Evolutionary conservation across 2,329 filamentous ascomycete genomes (phyloP), one percentile per base, ranked within the genome.

Genomic region (Fusarium sp.): DNA sequence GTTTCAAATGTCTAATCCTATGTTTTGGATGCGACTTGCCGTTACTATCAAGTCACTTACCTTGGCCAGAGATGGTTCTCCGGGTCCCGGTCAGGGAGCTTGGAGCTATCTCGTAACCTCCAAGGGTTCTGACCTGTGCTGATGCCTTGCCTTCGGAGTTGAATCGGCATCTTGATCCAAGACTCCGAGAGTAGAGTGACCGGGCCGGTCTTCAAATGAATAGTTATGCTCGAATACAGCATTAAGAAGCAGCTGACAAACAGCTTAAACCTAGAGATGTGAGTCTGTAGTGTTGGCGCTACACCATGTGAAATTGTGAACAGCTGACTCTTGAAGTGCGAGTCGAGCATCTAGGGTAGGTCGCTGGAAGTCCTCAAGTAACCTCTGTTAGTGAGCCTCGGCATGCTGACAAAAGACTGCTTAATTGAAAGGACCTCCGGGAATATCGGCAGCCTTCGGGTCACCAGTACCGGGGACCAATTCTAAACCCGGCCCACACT

Each of bases 401-500:
- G 70, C 47, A 65, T 76, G 66, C 26, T 17, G 45, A 41, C 33
- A 51, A 20, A 26, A n/a, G 18, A 39, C 45, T 75, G 74, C 75
- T 77, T 79, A 77, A 78, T 71, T 76, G 47, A 31, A 39, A 66
- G 65, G 65, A 39, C 56, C 68, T 62, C 49, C 64, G 63, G 69
- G 66, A 68, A 66, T 66, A 66, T 78, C 69, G 70, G 75, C 33
- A 69, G 60, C 58, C 52, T 33, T 75, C 73, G 75, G 75, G 54
- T 63, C 64, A 39, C 24, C 35, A 56, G 49, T 59, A 42, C 72
- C 77, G 75, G 77, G 69, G 45, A 70, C 74, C 70, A 78, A 67
- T 75, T 79, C 68, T 79, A 75, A 74, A 58, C 62, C 77, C 77
- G 74, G 66, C 74, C 77, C 77, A 77, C 76, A 67, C 51, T 60